Percentiles rank a stretch among this genome's conserved stretches.
Conservation (phyloP, 2,329 filamentous ascomycete species). For the Alternaria angustiovoidea region DNA sequence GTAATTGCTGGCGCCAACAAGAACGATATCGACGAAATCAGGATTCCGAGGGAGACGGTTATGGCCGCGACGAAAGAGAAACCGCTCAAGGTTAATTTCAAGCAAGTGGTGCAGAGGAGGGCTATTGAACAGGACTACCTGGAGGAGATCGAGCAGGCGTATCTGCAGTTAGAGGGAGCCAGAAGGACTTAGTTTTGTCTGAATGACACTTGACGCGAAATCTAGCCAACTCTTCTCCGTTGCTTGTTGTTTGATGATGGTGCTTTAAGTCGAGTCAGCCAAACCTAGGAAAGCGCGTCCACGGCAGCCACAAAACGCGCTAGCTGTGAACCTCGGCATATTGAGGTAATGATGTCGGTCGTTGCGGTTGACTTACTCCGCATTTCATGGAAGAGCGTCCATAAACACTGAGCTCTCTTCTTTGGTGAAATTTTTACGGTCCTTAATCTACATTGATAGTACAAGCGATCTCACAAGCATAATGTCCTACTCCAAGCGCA, state of each 20-base stretch:
- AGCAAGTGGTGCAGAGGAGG: slow-evolving; percentile 23
- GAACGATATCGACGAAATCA: too few species aligned
- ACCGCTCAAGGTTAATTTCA: slow-evolving; percentile 21
- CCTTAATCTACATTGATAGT: not conserved
- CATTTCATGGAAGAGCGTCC: slow-evolving; percentile 14
- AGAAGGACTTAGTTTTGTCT: not conserved
- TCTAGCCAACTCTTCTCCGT: not conserved
- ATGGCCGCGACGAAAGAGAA: slow-evolving; percentile 24
- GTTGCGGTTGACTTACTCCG: slow-evolving; percentile 25
- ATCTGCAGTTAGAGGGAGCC: slow-evolving; percentile 2
- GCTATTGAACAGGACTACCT: slow-evolving; percentile 27
- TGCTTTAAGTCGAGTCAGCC: slow-evolving; percentile 14
- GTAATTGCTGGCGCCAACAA: slow-evolving; percentile 12
- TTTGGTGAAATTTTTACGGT: not conserved
- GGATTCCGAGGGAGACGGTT: not conserved
- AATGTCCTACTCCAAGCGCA: slow-evolving; percentile 53
- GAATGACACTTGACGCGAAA: not conserved
- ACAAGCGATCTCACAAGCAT: not conserved
- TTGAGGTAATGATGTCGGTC: slow-evolving; percentile 17
- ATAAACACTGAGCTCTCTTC: slow-evolving; percentile 1
- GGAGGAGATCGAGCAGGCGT: slow-evolving; percentile 29
- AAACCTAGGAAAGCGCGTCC: slow-evolving; percentile 1
- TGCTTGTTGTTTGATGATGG: not conserved
- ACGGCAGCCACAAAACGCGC: slow-evolving; percentile 6
- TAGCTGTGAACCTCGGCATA: slow-evolving; percentile 24